These are phyloP conservation scores for Ophiorrhiza pumila DNA, from an alignment of 257 asterid species.

Conservation along the genomic window DNA sequence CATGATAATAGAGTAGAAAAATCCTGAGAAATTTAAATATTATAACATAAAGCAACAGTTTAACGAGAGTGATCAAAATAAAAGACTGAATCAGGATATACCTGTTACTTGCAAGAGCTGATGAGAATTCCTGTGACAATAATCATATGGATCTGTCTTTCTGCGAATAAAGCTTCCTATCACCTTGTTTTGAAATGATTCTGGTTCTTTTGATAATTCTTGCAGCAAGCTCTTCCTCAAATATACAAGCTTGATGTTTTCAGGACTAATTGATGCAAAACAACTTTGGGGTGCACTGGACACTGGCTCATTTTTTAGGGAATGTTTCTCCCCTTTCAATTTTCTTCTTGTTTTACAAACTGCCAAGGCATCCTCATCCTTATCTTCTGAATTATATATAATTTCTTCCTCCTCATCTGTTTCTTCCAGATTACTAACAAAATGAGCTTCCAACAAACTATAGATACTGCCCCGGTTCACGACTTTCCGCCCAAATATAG, in stretches of 20 bases:
- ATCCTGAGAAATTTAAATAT: neutral
- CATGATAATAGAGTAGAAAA: slow-evolving; percentile 5
- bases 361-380: slow-evolving; percentile 13
- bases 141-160: slow-evolving; percentile 48
- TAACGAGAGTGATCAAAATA: slow-evolving; percentile 9
- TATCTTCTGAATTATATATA: slow-evolving; percentile 30
- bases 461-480: slow-evolving; percentile 35
- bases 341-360: slow-evolving; percentile 33
- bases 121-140: slow-evolving; percentile 32
- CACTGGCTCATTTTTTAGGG: slow-evolving; percentile 21
- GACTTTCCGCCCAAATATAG: slow-evolving; percentile 46
- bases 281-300: slow-evolving; percentile 26
- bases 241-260: slow-evolving; percentile 74
- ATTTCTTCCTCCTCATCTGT: slow-evolving; percentile 51
- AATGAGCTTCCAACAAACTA: slow-evolving; percentile 60
- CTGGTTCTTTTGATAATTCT: slow-evolving; percentile 53
- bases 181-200: slow-evolving; percentile 60
- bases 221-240: slow-evolving; percentile 59
- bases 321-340: slow-evolving; percentile 27
- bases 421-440: slow-evolving; percentile 44
- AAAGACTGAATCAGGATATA: slow-evolving; percentile 20
- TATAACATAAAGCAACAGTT: slow-evolving; percentile 19
- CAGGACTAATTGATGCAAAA: slow-evolving; percentile 54
- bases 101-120: slow-evolving; percentile 83
- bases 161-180: slow-evolving; percentile 64